Evolutionary conservation across 2,329 filamentous ascomycete species (phyloP).

Genomic region (Ascochyta viciae-villosae): DNA sequence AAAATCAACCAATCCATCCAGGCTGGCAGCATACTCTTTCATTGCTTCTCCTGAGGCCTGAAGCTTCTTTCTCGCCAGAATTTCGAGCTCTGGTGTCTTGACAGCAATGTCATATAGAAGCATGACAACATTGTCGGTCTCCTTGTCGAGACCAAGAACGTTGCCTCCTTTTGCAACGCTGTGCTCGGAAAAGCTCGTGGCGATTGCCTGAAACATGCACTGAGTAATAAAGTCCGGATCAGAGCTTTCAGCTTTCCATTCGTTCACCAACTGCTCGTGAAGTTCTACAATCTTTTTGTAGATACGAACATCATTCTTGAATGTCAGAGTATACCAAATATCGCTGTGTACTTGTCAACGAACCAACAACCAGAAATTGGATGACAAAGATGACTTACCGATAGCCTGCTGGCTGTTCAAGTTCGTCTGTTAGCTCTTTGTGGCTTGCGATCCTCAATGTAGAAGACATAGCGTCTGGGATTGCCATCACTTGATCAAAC

Average conservation of each 20-base stretch:
- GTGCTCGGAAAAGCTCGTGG: conserved; percentile 26
- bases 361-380: no score
- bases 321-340: conserved; percentile 35
- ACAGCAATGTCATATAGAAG: conserved; percentile 28
- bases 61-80: conserved; percentile 18
- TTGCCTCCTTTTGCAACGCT: conserved; percentile 33
- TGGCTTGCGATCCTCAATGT: conserved; percentile 32
- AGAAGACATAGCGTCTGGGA: conserved; percentile 19
- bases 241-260: conserved; percentile 18
- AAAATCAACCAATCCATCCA: conserved; percentile 23
- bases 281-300: conserved; percentile 29
- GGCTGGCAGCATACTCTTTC: conserved; percentile 18
- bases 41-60: conserved; percentile 21
- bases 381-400: conserved; percentile 14
- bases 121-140: conserved; percentile 29
- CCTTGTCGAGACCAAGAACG: conserved; percentile 32
- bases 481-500: conserved; percentile 33
- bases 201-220: conserved; percentile 34
- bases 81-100: conserved; percentile 23
- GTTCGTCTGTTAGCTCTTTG: conserved; percentile 32
- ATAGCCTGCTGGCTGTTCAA: conserved; percentile 35
- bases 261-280: conserved; percentile 28
- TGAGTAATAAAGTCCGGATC: conserved; percentile 33
- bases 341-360: conserved; percentile 20
- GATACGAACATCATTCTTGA: conserved; percentile 28